Evolutionary conservation across 1,284 basidiomycete genomes (phyloP).

Genomic region (Tylopilus sp.): DNA sequence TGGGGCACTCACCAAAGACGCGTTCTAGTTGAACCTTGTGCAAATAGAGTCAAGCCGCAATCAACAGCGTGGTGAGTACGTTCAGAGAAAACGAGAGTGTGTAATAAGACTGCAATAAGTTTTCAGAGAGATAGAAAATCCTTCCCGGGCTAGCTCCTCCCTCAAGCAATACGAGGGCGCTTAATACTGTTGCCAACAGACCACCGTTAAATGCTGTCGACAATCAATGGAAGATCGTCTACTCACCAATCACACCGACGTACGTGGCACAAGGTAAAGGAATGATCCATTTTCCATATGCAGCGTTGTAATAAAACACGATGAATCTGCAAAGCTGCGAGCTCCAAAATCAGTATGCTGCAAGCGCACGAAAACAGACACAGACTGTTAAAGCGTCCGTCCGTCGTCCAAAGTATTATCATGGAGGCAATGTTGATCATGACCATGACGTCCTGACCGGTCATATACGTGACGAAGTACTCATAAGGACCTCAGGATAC

Average conservation of each 20-base stretch:
- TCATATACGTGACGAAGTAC: constrained; percentile 36
- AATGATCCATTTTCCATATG: constrained; percentile 40
- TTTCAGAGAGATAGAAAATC: constrained; percentile 37
- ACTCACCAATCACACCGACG: constrained; percentile 36
- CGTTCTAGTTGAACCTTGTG: constrained; percentile 40
- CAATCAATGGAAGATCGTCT: not conserved
- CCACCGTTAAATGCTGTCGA: not conserved
- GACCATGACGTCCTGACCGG: constrained; percentile 35
- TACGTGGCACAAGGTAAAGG: constrained; percentile 40
- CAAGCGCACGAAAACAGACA: not conserved
- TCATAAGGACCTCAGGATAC: constrained; percentile 44
- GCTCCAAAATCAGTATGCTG: constrained; percentile 8
- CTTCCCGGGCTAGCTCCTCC: constrained; percentile 26
- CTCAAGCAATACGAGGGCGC: constrained; percentile 30
- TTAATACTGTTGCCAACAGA: constrained; percentile 23
- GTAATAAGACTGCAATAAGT: constrained; percentile 42
- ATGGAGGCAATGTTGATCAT: constrained; percentile 34
- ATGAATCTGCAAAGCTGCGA: constrained; percentile 40
- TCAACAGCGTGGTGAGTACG: constrained; percentile 49
- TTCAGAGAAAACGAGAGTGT: constrained; percentile 50
- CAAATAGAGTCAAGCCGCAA: constrained; percentile 47
- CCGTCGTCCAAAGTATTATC: constrained; percentile 46
- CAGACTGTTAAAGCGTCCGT: constrained; percentile 43
- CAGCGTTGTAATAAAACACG: constrained; percentile 32
- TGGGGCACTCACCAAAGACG: constrained; percentile 40